These are phyloP conservation scores for Kwoniella sp. DNA, from an alignment of 768 basidiomycete genomes.

Conservation along the genomic window DNA sequence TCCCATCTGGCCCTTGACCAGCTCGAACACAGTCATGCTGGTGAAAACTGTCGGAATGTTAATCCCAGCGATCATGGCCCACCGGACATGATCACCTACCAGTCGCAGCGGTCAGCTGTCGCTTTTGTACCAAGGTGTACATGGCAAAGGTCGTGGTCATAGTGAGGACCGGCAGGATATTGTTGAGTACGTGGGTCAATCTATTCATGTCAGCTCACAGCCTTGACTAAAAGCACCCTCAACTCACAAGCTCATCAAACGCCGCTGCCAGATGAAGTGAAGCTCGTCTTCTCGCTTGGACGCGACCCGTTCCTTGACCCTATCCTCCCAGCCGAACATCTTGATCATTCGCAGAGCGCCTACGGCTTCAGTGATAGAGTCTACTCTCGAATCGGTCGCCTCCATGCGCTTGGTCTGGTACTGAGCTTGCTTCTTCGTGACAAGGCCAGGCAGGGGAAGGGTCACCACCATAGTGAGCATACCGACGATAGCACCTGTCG, in stretches of 20 bases:
- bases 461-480: slow-evolving; percentile 57
- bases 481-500: slow-evolving; percentile 58
- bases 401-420: slow-evolving; percentile 58
- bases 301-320: slow-evolving; percentile 57
- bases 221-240: background rate
- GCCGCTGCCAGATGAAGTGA: slow-evolving; percentile 56
- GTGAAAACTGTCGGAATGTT: slow-evolving; percentile 52
- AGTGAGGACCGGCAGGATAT: slow-evolving; percentile 60
- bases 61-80: background rate
- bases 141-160: slow-evolving; percentile 65
- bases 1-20: slow-evolving; percentile 56
- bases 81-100: slow-evolving; percentile 14
- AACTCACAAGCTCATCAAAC: slow-evolving; percentile 57
- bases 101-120: slow-evolving; percentile 50
- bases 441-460: slow-evolving; percentile 59
- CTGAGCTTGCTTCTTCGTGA: slow-evolving; percentile 55
- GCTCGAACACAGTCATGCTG: slow-evolving; percentile 62
- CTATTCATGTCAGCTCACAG: no score
- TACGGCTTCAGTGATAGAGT: slow-evolving; percentile 58
- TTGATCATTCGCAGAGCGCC: slow-evolving; percentile 61
- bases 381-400: slow-evolving; percentile 61
- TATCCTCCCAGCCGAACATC: slow-evolving; percentile 58
- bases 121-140: slow-evolving; percentile 55
- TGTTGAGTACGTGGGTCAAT: slow-evolving; percentile 55
- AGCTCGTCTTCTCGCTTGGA: slow-evolving; percentile 64